Evolutionary conservation across 2,329 filamentous ascomycete species (phyloP).

Genomic region (Penicillium crustosum): DNA sequence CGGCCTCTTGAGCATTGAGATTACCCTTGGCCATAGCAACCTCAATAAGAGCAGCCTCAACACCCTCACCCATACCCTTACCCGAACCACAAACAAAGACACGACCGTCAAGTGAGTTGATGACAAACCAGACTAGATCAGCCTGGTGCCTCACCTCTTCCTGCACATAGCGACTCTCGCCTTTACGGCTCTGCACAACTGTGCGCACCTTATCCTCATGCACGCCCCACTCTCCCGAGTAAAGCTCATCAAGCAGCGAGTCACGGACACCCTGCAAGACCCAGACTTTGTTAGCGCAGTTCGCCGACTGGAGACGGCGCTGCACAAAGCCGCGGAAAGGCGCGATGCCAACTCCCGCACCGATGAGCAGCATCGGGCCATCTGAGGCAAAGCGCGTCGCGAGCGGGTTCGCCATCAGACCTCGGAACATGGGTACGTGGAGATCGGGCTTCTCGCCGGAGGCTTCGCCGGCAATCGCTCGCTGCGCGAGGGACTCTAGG

Average conservation of each 20-base stretch:
- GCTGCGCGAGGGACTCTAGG: conserved; percentile 79
- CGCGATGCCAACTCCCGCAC: conserved; percentile 92
- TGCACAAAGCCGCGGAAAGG: conserved; percentile 98
- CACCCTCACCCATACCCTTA: conserved; percentile 96
- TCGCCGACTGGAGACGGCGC: conserved; percentile 86
- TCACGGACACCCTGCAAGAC: conserved; percentile 93
- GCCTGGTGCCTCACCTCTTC: conserved; percentile 90
- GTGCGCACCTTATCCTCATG: conserved; percentile 84
- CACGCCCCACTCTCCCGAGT: conserved; percentile 93
- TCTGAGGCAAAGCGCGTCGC: conserved; percentile 89
- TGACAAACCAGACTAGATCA: conserved; percentile 97
- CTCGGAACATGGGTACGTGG: conserved; percentile 94
- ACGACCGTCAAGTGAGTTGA: conserved; percentile 92
- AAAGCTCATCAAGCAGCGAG: conserved; percentile 90
- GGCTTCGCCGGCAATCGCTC: conserved; percentile 67
- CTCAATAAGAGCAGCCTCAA: conserved; percentile 81
- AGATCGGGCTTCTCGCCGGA: conserved; percentile 56
- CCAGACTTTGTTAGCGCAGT: conserved; percentile 98
- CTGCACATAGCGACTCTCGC: conserved; percentile 88
- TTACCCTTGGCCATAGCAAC: conserved; percentile 93
- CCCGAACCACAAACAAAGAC: conserved; percentile 95
- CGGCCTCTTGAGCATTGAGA: conserved; percentile 75
- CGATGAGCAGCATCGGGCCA: conserved; percentile 96
- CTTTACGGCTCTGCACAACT: conserved; percentile 72
- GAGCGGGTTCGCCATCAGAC: conserved; percentile 94